Base-by-base conservation (phyloP, 805 yeast genomes). In the Teunomyces cretensis region DNA sequence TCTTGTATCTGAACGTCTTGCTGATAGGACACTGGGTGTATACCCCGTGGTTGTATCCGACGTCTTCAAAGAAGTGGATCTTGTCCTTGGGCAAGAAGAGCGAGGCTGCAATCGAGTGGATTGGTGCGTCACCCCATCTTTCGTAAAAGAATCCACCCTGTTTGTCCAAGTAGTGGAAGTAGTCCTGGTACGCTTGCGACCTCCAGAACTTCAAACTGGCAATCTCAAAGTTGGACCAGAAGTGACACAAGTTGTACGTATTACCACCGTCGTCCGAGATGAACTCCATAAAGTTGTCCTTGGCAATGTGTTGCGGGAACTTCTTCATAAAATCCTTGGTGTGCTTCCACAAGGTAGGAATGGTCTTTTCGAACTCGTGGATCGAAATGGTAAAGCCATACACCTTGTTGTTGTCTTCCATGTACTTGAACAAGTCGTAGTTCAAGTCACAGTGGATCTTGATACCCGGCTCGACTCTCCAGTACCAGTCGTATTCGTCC, bases 81-180 rank as follows among this genome's bases (percentile, higher is more conserved):
- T 84, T 71, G 51, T 79, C 81, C 61, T 78, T 80, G 44, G 86
- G 81, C 61, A 88, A 63, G 68, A 89, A 86, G 50, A 89, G 70
- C 2, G 94, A 72, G 11, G 88, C 96, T 17, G 94, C 96, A 57
- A 88, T 83, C 4, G 95, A 86, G 65, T 88, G 96, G 35, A 88
- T 84, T 28, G 96, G 96, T 16, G 96, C 96, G 65, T 88, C 96
- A 54, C 96, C 96, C 96, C 96, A 88, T 67, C 96, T 78, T 71
- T 86, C 90, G 65, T 88, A 89, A 70, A 86, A 89, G 70, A 89
- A 89, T 6, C 96, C 96, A 60, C 96, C 96, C 4, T 84, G 78
- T 47, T 78, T 63, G 65, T 89, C 96, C 58, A 89, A 76, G 56
- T 76, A 72, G 11, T 86, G 84, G 55, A 89, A 89, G 64, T 84